Base-by-base conservation (phyloP, 371 early-diverging fungal genomes). In the Enteropsectra breve region DNA sequence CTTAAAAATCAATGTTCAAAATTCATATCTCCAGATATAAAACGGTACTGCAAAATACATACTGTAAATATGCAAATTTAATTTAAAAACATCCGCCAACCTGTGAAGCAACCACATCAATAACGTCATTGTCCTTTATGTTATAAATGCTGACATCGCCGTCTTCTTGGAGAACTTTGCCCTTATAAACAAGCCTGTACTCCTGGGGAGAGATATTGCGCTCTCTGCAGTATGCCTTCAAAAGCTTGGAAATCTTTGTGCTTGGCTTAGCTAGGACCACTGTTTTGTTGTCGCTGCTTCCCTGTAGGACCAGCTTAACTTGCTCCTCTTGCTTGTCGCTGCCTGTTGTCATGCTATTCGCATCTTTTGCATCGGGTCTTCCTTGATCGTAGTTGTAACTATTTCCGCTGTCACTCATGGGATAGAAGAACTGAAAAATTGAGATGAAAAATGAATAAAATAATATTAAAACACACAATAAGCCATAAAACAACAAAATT, bases 71-170 rank as follows among this genome's bases (percentile, higher is more conserved):
- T n/a, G n/a, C n/a, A n/a, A n/a, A n/a, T 40, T 40, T 40, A 40
- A 40, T 2, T 2, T 54, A 36, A 28, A 11, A 32, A 45, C 30
- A 36, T 33, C 78, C 78, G 13, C 78, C 78, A 13, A 59, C 61
- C 49, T 77, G 78, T 52, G 48, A 40, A n/a, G 75, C 59, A 8
- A 72, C 52, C 13, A 77, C 67, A 26, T 74, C 68, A 11, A 77
- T 3, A 1, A 55, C 58, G 36, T 72, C 75, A 32, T 52, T 59
- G 29, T 69, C 68, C 33, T 65, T 43, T 59, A 77, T 57, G 4
- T 58, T 59, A 1, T 66, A 29, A 13, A 29, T n/a, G 13, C 62
- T 60, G 11, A 76, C 63, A 6, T 68, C 62, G 18, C 57, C 34
- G 2, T 65, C 56, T 33, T 47, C 34, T 15, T 45, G 34, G 8